A percentile compares a stretch with the other conserved stretches of the same genome.
Conservation (phyloP, 2,329 filamentous ascomycete species). For the Trematosphaeria pertusa region DNA sequence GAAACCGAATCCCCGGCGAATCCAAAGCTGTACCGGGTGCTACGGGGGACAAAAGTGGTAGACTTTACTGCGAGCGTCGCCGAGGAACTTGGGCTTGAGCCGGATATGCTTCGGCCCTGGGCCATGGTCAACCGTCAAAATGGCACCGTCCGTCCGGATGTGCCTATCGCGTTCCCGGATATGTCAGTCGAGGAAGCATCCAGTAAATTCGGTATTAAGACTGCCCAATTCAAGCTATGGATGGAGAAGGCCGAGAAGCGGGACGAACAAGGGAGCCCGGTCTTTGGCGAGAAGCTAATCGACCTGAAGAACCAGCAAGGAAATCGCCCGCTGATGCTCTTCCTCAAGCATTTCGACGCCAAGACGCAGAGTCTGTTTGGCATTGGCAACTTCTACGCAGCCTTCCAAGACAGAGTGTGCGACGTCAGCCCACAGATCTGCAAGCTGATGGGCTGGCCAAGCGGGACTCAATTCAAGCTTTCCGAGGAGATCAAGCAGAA, state of each 20-base stretch:
- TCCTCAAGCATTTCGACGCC: constrained; percentile 90
- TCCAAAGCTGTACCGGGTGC: constrained; percentile 74
- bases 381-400: constrained; percentile 84
- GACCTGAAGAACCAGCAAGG: constrained; percentile 61
- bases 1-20: constrained; percentile 67
- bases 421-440: constrained; percentile 81
- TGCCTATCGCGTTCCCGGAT: constrained; percentile 77
- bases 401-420: constrained; percentile 83
- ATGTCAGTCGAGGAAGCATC: constrained; percentile 73
- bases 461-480: constrained; percentile 73
- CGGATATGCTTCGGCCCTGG: constrained; percentile 82
- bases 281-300: constrained; percentile 72
- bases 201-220: constrained; percentile 72
- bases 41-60: constrained; percentile 75
- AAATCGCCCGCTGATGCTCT: constrained; percentile 74
- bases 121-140: constrained; percentile 99
- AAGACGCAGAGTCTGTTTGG: constrained; percentile 77
- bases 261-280: constrained; percentile 71
- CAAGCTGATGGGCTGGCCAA: constrained; percentile 84
- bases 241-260: constrained; percentile 75
- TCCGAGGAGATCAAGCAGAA: constrained; percentile 98
- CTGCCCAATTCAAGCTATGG: constrained; percentile 78
- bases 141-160: constrained; percentile 91
- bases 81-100: constrained; percentile 70
- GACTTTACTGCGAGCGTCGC: constrained; percentile 78